phyloP scores from a whole-genome alignment of 371 early-diverging fungal species.

The Actinomortierella wolfii region DNA sequence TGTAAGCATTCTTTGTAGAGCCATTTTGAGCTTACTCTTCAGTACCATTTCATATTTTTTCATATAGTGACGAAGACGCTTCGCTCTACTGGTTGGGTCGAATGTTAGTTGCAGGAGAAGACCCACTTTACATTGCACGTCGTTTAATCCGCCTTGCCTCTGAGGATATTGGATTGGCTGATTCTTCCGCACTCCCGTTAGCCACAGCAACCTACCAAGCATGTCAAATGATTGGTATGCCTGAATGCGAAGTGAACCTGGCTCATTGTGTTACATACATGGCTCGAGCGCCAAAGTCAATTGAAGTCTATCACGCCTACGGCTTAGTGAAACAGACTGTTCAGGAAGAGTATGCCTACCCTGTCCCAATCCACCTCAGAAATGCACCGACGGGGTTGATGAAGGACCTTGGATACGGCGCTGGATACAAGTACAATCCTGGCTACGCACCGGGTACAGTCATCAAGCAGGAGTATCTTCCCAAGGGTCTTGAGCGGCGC shows the following conservation, averaged over 20 bases:
- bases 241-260: constrained; percentile 86
- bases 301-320: constrained; percentile 79
- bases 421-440: constrained; percentile 87
- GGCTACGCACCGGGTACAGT: constrained; percentile 56
- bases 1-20: background rate
- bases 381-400: constrained; percentile 83
- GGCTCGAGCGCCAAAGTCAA: constrained; percentile 82
- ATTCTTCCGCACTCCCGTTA: constrained; percentile 73
- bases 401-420: constrained; percentile 76
- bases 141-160: constrained; percentile 80
- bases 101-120: constrained; percentile 90
- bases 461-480: constrained; percentile 80
- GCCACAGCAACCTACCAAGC: constrained; percentile 82
- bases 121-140: constrained; percentile 78
- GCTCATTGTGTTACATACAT: constrained; percentile 82
- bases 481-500: constrained; percentile 58
- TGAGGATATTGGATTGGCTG: constrained; percentile 90
- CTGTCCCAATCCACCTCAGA: constrained; percentile 86
- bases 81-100: constrained; percentile 89
- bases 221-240: constrained; percentile 88
- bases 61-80: constrained; percentile 67
- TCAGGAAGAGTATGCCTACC: constrained; percentile 62
- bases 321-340: constrained; percentile 63
- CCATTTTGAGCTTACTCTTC: background rate
- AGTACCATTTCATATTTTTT: background rate